Conservation (phyloP, 331 rosid species). For the Prunus yedoensis region DNA sequence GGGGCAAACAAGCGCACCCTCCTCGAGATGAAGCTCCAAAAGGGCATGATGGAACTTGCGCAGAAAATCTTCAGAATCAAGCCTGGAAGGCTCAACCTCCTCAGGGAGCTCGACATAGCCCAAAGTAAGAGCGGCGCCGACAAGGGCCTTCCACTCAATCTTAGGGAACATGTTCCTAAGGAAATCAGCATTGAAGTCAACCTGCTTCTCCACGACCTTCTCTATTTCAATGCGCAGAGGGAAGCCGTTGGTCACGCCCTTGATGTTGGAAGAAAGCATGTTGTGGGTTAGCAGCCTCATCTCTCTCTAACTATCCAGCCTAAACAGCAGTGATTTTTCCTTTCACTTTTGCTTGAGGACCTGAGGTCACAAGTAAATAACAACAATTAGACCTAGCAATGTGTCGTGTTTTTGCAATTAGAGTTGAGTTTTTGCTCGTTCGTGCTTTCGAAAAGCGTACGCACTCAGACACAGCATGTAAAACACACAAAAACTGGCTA, state of each 20-base stretch:
- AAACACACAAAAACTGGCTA: background rate
- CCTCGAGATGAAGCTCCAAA: conserved; percentile 81
- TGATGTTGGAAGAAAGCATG: conserved; percentile 84
- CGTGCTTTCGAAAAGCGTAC: background rate
- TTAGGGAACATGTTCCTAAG: conserved; percentile 68
- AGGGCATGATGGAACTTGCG: conserved; percentile 78
- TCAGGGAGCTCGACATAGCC: conserved; percentile 77
- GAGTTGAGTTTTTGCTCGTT: background rate
- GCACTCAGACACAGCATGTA: background rate
- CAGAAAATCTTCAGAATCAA: conserved; percentile 68
- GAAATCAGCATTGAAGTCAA: conserved; percentile 58
- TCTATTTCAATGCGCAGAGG: conserved; percentile 67
- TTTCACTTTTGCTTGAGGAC: background rate
- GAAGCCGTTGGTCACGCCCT: conserved; percentile 74
- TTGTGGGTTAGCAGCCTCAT: conserved; percentile 90
- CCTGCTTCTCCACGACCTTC: conserved; percentile 60
- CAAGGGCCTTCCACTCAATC: conserved; percentile 74
- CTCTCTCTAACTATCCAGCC: background rate
- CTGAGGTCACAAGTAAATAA: background rate
- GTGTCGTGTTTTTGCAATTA: background rate
- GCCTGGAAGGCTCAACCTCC: conserved; percentile 60
- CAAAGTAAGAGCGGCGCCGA: conserved; percentile 52
- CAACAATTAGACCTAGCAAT: background rate
- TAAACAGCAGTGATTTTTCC: background rate
- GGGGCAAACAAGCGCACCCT: conserved; percentile 78